Conservation (phyloP, 2,329 filamentous ascomycete species). For the Aspergillus fijiensis region DNA sequence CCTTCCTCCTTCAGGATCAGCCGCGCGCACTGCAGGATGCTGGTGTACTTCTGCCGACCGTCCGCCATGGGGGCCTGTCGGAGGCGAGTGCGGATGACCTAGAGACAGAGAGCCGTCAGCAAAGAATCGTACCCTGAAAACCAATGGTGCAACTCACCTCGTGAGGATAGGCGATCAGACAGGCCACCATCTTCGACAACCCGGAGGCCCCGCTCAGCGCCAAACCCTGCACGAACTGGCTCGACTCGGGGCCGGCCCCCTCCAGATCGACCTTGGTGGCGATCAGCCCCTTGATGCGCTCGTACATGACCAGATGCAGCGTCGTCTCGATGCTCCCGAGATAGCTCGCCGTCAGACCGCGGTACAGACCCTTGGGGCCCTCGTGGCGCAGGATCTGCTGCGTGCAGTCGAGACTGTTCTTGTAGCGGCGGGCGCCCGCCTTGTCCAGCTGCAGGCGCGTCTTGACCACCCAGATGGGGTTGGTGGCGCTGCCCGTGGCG, state of each 20-base stretch:
- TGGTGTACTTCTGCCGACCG: slow-evolving; percentile 37
- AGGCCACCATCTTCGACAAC: slow-evolving; percentile 35
- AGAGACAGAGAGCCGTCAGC: background rate
- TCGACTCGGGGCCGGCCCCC: slow-evolving; percentile 12
- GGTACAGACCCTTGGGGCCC: slow-evolving; percentile 81
- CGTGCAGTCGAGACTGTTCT: slow-evolving; percentile 64
- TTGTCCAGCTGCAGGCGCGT: slow-evolving; percentile 61
- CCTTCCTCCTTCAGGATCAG: slow-evolving; percentile 38
- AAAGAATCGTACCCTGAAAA: background rate
- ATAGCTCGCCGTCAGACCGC: slow-evolving; percentile 75
- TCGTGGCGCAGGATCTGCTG: slow-evolving; percentile 80
- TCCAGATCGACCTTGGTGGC: slow-evolving; percentile 15
- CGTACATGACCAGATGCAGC: slow-evolving; percentile 38
- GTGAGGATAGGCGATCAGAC: slow-evolving; percentile 37
- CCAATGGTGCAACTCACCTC: slow-evolving; percentile 24
- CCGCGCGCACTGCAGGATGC: slow-evolving; percentile 36
- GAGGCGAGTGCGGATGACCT: slow-evolving; percentile 39
- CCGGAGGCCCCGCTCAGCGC: slow-evolving; percentile 33
- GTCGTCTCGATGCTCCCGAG: slow-evolving; percentile 38
- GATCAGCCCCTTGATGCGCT: slow-evolving; percentile 34
- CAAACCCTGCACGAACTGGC: slow-evolving; percentile 18
- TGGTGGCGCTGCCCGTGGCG: slow-evolving; percentile 38
- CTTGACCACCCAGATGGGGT: slow-evolving; percentile 58
- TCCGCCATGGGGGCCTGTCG: slow-evolving; percentile 38
- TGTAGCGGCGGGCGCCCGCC: slow-evolving; percentile 40